Evolutionary conservation across 1,139 yeast species (phyloP).

Genomic region (Yamadazyma pseudoaaseri): DNA sequence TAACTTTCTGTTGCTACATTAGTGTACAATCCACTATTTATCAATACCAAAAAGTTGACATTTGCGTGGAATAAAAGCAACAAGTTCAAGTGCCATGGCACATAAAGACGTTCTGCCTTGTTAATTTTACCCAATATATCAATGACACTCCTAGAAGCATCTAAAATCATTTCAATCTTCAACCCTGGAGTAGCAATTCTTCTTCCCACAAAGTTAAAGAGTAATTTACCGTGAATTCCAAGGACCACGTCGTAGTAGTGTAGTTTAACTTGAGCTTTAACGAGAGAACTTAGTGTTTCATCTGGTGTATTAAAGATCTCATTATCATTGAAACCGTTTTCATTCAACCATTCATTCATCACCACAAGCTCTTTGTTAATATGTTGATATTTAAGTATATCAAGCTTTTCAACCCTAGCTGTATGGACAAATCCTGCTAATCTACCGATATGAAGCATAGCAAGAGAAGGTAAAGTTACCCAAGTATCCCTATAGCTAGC

Average conservation of each 20-base stretch:
- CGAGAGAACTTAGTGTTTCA: slow-evolving; percentile 21
- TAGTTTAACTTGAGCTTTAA: slow-evolving; percentile 38
- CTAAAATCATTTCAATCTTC: slow-evolving; percentile 32
- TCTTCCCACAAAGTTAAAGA: slow-evolving; percentile 35
- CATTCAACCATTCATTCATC: slow-evolving; percentile 34
- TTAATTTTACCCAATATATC: slow-evolving; percentile 33
- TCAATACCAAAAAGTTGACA: slow-evolving; percentile 41
- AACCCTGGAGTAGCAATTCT: slow-evolving; percentile 32
- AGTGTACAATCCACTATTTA: slow-evolving; percentile 40
- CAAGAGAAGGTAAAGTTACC: slow-evolving; percentile 52
- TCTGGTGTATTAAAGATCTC: slow-evolving; percentile 23
- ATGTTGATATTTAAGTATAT: slow-evolving; percentile 31
- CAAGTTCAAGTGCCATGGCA: slow-evolving; percentile 59
- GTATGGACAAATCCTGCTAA: slow-evolving; percentile 38
- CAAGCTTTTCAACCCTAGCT: slow-evolving; percentile 24
- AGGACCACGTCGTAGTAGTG: slow-evolving; percentile 42
- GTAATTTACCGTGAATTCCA: slow-evolving; percentile 36
- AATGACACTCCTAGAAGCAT: slow-evolving; percentile 35
- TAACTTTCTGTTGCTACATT: slow-evolving; percentile 25
- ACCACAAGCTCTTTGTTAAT: slow-evolving; percentile 31
- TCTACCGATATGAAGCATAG: slow-evolving; percentile 43
- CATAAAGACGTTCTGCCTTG: slow-evolving; percentile 32
- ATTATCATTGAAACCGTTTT: slow-evolving; percentile 35
- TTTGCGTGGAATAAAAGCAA: slow-evolving; percentile 49
- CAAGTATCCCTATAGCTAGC: slow-evolving; percentile 47